Percentiles rank a stretch among this genome's conserved stretches.
These are phyloP conservation scores for Brettanomyces nanus DNA, from an alignment of 805 yeast species.

Conservation along the genomic window DNA sequence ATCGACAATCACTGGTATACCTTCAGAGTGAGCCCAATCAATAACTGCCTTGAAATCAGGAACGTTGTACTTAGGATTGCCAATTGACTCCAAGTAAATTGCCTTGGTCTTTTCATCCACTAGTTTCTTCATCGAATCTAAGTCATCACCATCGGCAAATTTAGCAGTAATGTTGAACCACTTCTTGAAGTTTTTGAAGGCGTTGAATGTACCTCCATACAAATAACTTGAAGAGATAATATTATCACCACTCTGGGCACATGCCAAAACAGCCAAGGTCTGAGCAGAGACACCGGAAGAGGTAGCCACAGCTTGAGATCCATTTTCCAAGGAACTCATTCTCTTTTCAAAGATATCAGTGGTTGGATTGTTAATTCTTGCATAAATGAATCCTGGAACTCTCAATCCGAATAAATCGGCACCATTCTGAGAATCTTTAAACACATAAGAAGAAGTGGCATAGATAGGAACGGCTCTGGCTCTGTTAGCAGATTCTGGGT, in stretches of 20 bases:
- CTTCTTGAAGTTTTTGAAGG: slow-evolving; percentile 86
- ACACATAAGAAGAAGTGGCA: slow-evolving; percentile 84
- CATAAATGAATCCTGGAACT: slow-evolving; percentile 79
- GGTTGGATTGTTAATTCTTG: slow-evolving; percentile 91
- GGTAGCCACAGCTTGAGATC: slow-evolving; percentile 82
- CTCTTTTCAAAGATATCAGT: slow-evolving; percentile 85
- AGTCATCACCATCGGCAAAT: slow-evolving; percentile 73
- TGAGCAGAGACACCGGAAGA: slow-evolving; percentile 98
- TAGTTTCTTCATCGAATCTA: slow-evolving; percentile 61
- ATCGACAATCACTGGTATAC: slow-evolving; percentile 87
- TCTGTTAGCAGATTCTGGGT: slow-evolving; percentile 45
- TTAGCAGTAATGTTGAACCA: slow-evolving; percentile 72
- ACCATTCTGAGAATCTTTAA: slow-evolving; percentile 84
- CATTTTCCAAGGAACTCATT: slow-evolving; percentile 88
- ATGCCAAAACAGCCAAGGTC: slow-evolving; percentile 69
- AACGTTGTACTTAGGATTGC: slow-evolving; percentile 86
- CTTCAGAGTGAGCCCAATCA: slow-evolving; percentile 74
- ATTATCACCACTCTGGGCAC: slow-evolving; percentile 87
- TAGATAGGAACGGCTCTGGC: slow-evolving; percentile 92
- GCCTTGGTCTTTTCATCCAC: slow-evolving; percentile 87
- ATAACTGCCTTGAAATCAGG: slow-evolving; percentile 81
- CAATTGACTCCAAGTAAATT: slow-evolving; percentile 80
- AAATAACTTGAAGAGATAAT: slow-evolving; percentile 77
- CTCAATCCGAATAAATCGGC: slow-evolving; percentile 83
- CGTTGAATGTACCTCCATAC: slow-evolving; percentile 96